Evolutionary conservation across 225 moss, liverwort and hornwort species (phyloP).

Genomic region (Ulota crispa): DNA sequence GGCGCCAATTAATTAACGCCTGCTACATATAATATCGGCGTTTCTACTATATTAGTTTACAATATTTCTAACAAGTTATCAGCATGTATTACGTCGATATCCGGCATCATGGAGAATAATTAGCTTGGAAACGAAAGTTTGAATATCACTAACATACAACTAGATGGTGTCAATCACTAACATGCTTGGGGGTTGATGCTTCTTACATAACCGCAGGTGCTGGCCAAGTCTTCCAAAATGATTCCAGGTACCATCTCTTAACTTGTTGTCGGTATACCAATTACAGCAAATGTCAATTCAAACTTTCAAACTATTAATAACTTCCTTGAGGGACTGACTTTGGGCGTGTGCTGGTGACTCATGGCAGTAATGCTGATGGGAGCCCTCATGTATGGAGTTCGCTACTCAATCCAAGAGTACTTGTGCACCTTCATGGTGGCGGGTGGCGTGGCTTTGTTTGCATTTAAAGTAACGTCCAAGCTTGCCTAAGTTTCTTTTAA

Average conservation of each 20-base stretch:
- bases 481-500: conserved; percentile 3
- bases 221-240: conserved; percentile 66
- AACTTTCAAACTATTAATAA: background rate
- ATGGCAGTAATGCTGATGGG: conserved; percentile 59
- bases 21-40: background rate
- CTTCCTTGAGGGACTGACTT: conserved; percentile 12
- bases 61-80: background rate
- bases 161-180: conserved; percentile 14
- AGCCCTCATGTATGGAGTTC: conserved; percentile 46
- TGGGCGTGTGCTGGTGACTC: conserved; percentile 23
- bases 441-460: conserved; percentile 51
- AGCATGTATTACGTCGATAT: background rate
- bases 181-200: conserved; percentile 7
- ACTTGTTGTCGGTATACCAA: background rate
- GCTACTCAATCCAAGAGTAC: conserved; percentile 48
- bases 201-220: conserved; percentile 29
- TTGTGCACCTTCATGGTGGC: conserved; percentile 57
- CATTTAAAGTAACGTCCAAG: conserved; percentile 32
- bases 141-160: background rate
- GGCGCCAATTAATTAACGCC: background rate
- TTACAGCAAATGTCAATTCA: background rate
- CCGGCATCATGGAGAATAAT: background rate
- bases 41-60: background rate
- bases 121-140: background rate
- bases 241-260: conserved; percentile 48